Base-by-base conservation (phyloP, 2,329 filamentous ascomycete species). In the Pseudogymnoascus sp. region DNA sequence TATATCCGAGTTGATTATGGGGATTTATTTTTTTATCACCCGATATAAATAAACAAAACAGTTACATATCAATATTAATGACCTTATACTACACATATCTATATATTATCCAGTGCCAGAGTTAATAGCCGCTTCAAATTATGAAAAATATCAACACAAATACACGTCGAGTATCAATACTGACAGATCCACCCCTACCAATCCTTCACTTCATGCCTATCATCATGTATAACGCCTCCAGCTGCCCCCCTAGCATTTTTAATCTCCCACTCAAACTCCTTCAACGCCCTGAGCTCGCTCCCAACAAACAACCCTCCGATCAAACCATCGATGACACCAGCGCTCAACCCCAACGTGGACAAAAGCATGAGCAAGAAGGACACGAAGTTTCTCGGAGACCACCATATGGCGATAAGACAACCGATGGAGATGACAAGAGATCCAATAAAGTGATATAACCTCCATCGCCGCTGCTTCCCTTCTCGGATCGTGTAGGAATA, bases 221-320 rank as follows among this genome's bases (percentile, higher is more conserved):
- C 62, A 12, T 45, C 61, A 61, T 68, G 66, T 7, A 66, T 34
- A 34, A 73, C 73, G 5, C 69, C 69, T 29, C 68, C 69, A 23
- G 73, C 73, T 11, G 67, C 68, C 3, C 67, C 68, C 66, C 74
- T 86, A 11, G 88, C 87, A 72, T 89, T 93, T 61, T 78, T 79
- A 26, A 97, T 87, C 75, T 99, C 95, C 89, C 91, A 97, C 73
- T 95, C 86, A 76, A 97, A 97, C 78, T 99, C 95, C 70, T 86
- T 87, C 63, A 99, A 77, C 3, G 89, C 87, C 64, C 91, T 83
- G 65, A 97, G 76, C 77, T 99, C 95, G 66, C 86, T 86, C 10
- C 88, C 87, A 64, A 96, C 88, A 74, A 99, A 99, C 60, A 97
- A 75, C 0, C 95, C 82, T 0, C 92, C 89, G 73, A 97, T 90